Evolutionary conservation across 805 yeast genomes (phyloP).

Genomic region (Ogataea populi-albae): DNA sequence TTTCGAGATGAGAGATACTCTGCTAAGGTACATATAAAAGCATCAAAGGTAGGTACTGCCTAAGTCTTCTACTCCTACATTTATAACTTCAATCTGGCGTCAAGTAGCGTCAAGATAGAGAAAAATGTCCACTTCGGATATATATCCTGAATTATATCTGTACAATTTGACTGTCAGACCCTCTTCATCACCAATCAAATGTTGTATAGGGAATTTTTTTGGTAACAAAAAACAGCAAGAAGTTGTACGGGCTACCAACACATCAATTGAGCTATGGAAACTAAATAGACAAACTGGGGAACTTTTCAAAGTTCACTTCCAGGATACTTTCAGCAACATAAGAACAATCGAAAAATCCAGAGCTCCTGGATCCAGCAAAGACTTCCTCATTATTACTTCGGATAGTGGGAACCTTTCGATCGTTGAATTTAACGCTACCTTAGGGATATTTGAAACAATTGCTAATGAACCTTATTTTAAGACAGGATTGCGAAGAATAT

Average conservation of each 20-base stretch:
- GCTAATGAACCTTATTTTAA: conserved; percentile 68
- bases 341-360: conserved; percentile 51
- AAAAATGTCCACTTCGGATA: conserved; percentile 21
- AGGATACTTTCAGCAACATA: conserved; percentile 57
- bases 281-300: conserved; percentile 57
- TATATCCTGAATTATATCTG: conserved; percentile 42
- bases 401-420: conserved; percentile 75
- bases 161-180: conserved; percentile 70
- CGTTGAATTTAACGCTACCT: conserved; percentile 31
- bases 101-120: conserved; percentile 10
- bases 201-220: conserved; percentile 69
- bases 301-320: conserved; percentile 40
- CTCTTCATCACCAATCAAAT: conserved; percentile 50
- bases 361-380: conserved; percentile 51
- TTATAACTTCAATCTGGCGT: too few species aligned
- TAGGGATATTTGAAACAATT: conserved; percentile 36
- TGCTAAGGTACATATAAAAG: background rate
- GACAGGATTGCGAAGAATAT: conserved; percentile 67
- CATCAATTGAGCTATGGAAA: conserved; percentile 51
- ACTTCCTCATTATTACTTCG: conserved; percentile 63
- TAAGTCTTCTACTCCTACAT: too few species aligned
- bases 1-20: background rate
- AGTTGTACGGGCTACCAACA: conserved; percentile 55
- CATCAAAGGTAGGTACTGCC: too few species aligned
- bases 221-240: conserved; percentile 57